phyloP scores from a whole-genome alignment of 495 filamentous ascomycete genomes.

The Thermochaetoides thermophila region DNA sequence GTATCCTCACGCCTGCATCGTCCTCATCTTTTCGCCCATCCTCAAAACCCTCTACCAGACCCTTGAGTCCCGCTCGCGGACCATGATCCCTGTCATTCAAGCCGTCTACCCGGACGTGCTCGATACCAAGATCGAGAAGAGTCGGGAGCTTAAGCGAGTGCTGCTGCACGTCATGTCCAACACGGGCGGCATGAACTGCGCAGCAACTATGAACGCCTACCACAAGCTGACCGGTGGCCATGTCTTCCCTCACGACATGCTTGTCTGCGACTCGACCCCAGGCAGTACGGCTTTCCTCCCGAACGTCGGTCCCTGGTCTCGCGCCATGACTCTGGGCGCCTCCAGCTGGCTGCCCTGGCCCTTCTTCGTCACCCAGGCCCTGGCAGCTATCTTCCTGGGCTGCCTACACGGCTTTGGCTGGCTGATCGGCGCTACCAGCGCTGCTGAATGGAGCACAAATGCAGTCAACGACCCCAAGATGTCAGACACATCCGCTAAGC shows the following conservation, averaged over 20 bases:
- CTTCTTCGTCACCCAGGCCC: constrained; percentile 24
- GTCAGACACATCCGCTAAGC: constrained; percentile 15
- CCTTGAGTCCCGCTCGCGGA: constrained; percentile 25
- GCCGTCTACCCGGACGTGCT: constrained; percentile 17
- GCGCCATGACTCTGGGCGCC: constrained; percentile 36
- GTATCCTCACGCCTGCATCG: constrained; percentile 29
- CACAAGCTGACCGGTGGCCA: constrained; percentile 14
- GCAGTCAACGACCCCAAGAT: constrained; percentile 22
- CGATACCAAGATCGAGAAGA: neutral
- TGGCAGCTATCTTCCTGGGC: constrained; percentile 26
- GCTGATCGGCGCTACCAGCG: constrained; percentile 18
- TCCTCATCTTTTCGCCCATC: constrained; percentile 36
- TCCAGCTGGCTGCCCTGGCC: constrained; percentile 28
- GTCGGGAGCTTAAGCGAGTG: constrained; percentile 16
- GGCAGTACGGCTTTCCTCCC: constrained; percentile 32
- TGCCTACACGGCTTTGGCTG: constrained; percentile 16
- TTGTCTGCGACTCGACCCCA: constrained; percentile 38
- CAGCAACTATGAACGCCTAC: constrained; percentile 34
- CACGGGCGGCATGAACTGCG: constrained; percentile 35
- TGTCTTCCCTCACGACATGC: constrained; percentile 28
- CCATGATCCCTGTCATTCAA: constrained; percentile 37
- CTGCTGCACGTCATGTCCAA: constrained; percentile 39
- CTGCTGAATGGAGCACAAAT: constrained; percentile 20
- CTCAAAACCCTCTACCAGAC: constrained; percentile 28
- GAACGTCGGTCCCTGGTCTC: constrained; percentile 35